Evolutionary conservation across 768 basidiomycete genomes (phyloP).

Genomic region (Mycena alexandri): DNA sequence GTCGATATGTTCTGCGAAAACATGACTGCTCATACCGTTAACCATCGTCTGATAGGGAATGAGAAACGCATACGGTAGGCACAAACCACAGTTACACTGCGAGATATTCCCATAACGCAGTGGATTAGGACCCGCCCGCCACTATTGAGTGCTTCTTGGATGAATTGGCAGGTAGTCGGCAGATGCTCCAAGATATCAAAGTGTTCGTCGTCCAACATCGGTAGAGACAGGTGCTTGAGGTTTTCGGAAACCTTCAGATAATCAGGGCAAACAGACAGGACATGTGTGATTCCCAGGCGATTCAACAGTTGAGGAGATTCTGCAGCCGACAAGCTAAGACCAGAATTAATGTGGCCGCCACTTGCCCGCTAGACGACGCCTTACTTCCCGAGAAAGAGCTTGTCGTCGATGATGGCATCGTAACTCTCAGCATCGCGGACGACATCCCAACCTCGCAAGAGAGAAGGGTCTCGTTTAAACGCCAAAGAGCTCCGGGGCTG

Average conservation of each 20-base stretch:
- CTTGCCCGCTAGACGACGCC: slow-evolving; percentile 12
- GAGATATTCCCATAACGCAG: slow-evolving; percentile 64
- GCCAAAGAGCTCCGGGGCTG: background rate
- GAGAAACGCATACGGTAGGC: slow-evolving; percentile 52
- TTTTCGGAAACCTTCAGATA: slow-evolving; percentile 43
- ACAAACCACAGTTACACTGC: slow-evolving; percentile 59
- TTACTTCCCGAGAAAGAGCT: slow-evolving; percentile 53
- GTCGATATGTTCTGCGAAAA: slow-evolving; percentile 48
- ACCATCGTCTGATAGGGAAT: background rate
- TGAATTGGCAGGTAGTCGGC: slow-evolving; percentile 60
- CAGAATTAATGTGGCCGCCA: background rate
- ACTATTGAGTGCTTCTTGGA: slow-evolving; percentile 53
- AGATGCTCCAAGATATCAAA: slow-evolving; percentile 62
- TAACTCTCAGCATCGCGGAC: slow-evolving; percentile 31
- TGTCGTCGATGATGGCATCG: slow-evolving; percentile 45
- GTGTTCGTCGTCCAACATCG: slow-evolving; percentile 26
- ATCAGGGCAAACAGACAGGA: slow-evolving; percentile 54
- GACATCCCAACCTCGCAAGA: slow-evolving; percentile 13
- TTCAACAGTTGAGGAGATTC: slow-evolving; percentile 46
- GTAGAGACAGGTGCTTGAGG: slow-evolving; percentile 24
- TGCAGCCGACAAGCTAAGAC: slow-evolving; percentile 48
- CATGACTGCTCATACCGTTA: slow-evolving; percentile 46
- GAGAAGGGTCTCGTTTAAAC: background rate
- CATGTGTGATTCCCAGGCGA: slow-evolving; percentile 52
- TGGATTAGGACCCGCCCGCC: slow-evolving; percentile 64